Conservation (phyloP, 306 rosid species). For the Citrullus colocynthis region DNA sequence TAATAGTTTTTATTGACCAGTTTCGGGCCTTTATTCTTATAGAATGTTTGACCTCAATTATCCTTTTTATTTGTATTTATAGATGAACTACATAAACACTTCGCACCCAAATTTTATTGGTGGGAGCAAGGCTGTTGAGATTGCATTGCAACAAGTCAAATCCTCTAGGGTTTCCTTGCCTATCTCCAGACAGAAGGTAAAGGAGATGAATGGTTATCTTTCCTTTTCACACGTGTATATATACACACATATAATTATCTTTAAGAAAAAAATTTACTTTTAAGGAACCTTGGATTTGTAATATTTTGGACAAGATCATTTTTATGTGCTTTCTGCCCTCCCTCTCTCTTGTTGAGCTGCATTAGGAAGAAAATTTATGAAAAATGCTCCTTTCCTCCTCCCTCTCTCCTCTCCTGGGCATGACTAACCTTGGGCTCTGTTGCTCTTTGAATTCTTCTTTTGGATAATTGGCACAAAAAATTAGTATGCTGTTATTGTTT, state of each 20-base stretch:
- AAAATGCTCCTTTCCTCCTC: neutral
- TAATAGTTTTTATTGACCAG: neutral
- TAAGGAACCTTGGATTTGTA: neutral
- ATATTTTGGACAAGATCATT: neutral
- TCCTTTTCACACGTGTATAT: no score
- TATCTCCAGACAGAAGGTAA: constrained; percentile 64
- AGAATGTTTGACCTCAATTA: neutral
- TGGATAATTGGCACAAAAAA: no score
- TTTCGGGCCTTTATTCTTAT: neutral
- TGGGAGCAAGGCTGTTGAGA: constrained; percentile 85
- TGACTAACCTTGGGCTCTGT: neutral
- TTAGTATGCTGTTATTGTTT: no score
- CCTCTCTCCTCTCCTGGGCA: neutral
- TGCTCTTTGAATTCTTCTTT: neutral
- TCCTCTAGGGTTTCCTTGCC: constrained; percentile 52
- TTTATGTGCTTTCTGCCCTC: neutral
- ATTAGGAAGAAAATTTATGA: neutral
- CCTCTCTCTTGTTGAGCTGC: neutral
- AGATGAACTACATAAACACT: constrained; percentile 98
- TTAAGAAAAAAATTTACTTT: neutral
- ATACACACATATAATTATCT: neutral
- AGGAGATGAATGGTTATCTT: neutral
- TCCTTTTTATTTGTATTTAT: constrained; percentile 10
- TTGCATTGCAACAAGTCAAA: constrained; percentile 64
- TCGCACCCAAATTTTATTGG: constrained; percentile 97